These are phyloP conservation scores for Exophiala sideris DNA, from an alignment of 2,329 filamentous ascomycete species.

Conservation along the genomic window DNA sequence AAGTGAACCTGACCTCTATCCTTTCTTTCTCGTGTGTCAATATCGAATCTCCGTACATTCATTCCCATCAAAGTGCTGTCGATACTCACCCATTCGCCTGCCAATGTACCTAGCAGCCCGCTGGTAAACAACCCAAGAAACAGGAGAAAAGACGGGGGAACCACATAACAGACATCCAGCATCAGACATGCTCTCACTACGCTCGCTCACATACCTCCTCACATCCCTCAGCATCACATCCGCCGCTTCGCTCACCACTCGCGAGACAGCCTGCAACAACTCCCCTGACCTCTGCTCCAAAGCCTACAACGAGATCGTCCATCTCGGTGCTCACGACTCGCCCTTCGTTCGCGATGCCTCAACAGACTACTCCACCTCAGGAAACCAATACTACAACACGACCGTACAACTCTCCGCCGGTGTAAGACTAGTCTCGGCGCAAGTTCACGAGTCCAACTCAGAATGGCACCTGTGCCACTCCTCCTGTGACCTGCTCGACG, in stretches of 20 bases:
- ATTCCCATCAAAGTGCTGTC: no score
- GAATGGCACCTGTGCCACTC: slow-evolving; percentile 69
- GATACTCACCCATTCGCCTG: no score
- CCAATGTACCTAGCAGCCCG: no score
- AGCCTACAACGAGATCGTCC: slow-evolving; percentile 71
- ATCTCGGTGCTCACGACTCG: slow-evolving; percentile 73
- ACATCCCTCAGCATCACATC: slow-evolving; percentile 13
- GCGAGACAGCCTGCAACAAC: slow-evolving; percentile 68
- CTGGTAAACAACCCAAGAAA: no score
- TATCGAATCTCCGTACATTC: no score
- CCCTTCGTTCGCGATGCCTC: slow-evolving; percentile 65
- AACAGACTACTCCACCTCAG: slow-evolving; percentile 60
- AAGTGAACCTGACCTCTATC: no score
- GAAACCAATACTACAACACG: slow-evolving; percentile 70
- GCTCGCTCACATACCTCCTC: slow-evolving; percentile 10
- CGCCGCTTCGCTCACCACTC: slow-evolving; percentile 12
- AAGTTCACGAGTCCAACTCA: slow-evolving; percentile 63
- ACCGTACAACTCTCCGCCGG: slow-evolving; percentile 68
- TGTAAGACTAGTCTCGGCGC: slow-evolving; percentile 66
- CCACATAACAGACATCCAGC: neutral
- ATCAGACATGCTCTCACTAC: slow-evolving; percentile 10
- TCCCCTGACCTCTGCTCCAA: slow-evolving; percentile 68
- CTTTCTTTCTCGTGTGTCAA: no score
- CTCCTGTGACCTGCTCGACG: slow-evolving; percentile 64
- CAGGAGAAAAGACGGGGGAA: no score